phyloP scores from a whole-genome alignment of 306 rosid species.

The Oxytropis ochrocephala region DNA sequence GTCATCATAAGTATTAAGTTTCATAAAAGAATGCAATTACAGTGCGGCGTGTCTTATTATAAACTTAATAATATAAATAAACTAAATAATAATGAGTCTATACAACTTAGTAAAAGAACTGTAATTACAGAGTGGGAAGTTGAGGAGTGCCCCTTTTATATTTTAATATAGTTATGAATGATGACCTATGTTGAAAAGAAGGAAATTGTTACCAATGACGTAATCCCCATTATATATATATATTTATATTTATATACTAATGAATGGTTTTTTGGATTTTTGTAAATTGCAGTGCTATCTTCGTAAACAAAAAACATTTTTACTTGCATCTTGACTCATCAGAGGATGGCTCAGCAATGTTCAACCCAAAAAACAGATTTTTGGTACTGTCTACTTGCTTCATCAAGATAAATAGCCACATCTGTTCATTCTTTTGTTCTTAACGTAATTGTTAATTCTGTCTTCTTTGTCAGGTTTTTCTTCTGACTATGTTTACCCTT shows the following conservation, averaged over 20 bases:
- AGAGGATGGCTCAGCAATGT: constrained; percentile 52
- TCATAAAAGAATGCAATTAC: neutral
- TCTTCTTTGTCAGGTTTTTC: constrained; percentile 56
- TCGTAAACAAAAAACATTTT: constrained; percentile 63
- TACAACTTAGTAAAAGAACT: neutral
- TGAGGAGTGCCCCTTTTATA: neutral
- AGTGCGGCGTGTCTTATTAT: neutral
- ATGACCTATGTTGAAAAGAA: neutral
- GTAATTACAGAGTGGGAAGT: neutral
- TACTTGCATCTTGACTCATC: constrained; percentile 63
- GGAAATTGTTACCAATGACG: neutral
- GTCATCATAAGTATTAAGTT: neutral
- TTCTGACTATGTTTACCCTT: constrained; percentile 89
- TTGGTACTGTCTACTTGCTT: constrained; percentile 47
- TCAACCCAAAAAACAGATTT: constrained; percentile 71
- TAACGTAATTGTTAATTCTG: constrained; percentile 20
- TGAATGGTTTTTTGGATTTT: constrained; percentile 19
- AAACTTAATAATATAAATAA: neutral
- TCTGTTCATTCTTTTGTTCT: neutral
- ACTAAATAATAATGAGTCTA: neutral
- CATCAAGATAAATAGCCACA: constrained; percentile 17
- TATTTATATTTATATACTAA: neutral
- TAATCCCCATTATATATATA: neutral
- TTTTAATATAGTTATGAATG: neutral
- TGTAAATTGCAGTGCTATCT: constrained; percentile 59